Base-by-base conservation (phyloP, 1,284 basidiomycete species). In the Apiotrichum mycotoxinovorans region DNA sequence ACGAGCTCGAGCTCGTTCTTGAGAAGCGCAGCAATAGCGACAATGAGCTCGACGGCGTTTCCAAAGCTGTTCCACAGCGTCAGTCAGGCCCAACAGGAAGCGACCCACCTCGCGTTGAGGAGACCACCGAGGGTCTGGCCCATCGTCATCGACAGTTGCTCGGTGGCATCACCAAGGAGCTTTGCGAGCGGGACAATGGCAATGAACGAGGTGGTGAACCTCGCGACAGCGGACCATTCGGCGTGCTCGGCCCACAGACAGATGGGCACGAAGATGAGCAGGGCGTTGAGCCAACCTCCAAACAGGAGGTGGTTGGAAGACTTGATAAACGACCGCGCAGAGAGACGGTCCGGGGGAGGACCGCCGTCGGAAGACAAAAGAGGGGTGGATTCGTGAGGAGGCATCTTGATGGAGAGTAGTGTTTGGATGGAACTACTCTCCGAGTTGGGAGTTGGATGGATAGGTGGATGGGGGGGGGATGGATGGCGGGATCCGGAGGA, bases 1-100 rank as follows among this genome's bases (percentile, higher is more conserved):
- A 95, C 91, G 61, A 95, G 87, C 41, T 86, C 84, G 18, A 93
- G 79, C 77, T 95, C 81, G 88, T 86, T 80, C 91, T 88, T 38
- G 87, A 70, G 23, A 94, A 62, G 80, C 8, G 92, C 93, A 43
- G 88, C 88, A 61, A 96, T 80, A 23, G 88, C 88, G 41, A 93
- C 89, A 65, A 94, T 92, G 51, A 93, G 87, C 71, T 81, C 80
- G 49, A 81, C 79, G 22, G 79, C 79, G 56, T 79, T 79, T 33
- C 79, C 79, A 54, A 80, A 78, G 10, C 45, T 47, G 30, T 9
- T 18, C 18, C 25, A 27, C 43, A 45, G 41, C 18, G 15, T 23
- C 5, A 18, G 7, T 8, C 4, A 9, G 41, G 43, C 15, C 9
- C 9, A 15, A 15, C 23, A 45, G 70, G n/a, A n/a, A n/a, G n/a